A percentile compares a stretch with the other conserved stretches of the same genome.
phyloP scores from a whole-genome alignment of 768 basidiomycete species.

The Pleurotus tuber-regium region DNA sequence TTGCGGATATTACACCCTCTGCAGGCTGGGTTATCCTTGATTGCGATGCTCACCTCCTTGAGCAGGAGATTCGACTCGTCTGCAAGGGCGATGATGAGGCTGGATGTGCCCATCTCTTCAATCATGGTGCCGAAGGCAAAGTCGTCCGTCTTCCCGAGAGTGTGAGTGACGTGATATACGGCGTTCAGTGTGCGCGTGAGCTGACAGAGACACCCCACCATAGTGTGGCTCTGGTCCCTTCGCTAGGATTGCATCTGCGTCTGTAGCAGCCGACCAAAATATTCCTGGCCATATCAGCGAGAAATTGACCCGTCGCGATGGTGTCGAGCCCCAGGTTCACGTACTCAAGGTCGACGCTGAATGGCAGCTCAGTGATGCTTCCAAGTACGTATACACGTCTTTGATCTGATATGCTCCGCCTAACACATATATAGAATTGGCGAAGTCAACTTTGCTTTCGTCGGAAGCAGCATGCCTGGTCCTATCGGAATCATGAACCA shows the following conservation, averaged over 20 bases:
- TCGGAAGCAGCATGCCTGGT: neutral
- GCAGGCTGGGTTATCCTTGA: slow-evolving; percentile 8
- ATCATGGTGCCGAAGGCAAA: slow-evolving; percentile 3
- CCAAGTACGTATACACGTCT: neutral
- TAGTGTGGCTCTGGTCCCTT: slow-evolving; percentile 9
- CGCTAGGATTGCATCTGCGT: slow-evolving; percentile 4
- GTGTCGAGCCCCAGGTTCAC: slow-evolving; percentile 5
- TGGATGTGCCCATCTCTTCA: slow-evolving; percentile 5
- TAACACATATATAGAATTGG: neutral
- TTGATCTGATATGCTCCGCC: neutral
- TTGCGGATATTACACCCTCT: slow-evolving; percentile 4
- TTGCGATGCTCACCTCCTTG: slow-evolving; percentile 4
- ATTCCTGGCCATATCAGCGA: slow-evolving; percentile 2
- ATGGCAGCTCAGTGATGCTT: neutral
- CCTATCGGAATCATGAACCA: slow-evolving; percentile 7
- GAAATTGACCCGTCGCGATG: slow-evolving; percentile 7
- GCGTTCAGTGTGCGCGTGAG: no score
- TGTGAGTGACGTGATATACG: neutral
- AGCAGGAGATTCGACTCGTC: slow-evolving; percentile 6
- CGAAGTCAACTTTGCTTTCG: slow-evolving; percentile 1
- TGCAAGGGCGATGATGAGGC: slow-evolving; percentile 3
- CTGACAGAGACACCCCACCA: no score
- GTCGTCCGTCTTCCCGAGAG: slow-evolving; percentile 10
- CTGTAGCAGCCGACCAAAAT: neutral
- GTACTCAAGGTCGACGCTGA: neutral